These are phyloP conservation scores for Pyropia haitanensis DNA, from an alignment of 23 red algal species.

Conservation along the genomic window DNA sequence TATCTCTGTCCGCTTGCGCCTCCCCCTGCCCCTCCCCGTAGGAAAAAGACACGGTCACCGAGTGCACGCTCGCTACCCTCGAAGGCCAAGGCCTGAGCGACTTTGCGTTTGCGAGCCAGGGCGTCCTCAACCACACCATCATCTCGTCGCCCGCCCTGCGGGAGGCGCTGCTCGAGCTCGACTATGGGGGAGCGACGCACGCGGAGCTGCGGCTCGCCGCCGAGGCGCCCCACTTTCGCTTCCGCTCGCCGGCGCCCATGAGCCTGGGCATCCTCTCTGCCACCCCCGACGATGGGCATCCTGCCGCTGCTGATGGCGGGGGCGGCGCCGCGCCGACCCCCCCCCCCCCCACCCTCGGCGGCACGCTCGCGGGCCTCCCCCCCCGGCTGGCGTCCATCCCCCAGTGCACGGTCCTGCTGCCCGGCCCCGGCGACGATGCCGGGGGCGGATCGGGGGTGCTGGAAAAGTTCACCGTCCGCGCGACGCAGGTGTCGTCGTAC, in stretches of 20 bases:
- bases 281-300: too few relatives aligned
- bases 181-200: conserved; percentile 24
- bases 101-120: not conserved
- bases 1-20: too few relatives aligned
- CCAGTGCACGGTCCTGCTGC: not conserved
- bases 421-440: not conserved
- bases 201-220: conserved; percentile 18
- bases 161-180: conserved; percentile 33
- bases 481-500: conserved; percentile 3
- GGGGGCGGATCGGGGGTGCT: not conserved
- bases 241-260: conserved; percentile 24
- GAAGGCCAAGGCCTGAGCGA: conserved; percentile 1
- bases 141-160: conserved; percentile 22
- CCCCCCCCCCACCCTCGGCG: too few relatives aligned
- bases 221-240: conserved; percentile 11
- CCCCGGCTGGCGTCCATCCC: not conserved
- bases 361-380: not conserved
- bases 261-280: too few relatives aligned
- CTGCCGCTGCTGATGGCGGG: not conserved
- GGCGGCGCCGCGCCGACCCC: conserved; percentile 1
- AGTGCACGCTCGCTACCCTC: conserved; percentile 1
- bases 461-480: conserved; percentile 2
- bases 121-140: conserved; percentile 14
- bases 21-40: too few relatives aligned
- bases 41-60: conserved; percentile 6